Base-by-base conservation (phyloP, 2,329 filamentous ascomycete genomes). In the Bipolaris sorokiniana region DNA sequence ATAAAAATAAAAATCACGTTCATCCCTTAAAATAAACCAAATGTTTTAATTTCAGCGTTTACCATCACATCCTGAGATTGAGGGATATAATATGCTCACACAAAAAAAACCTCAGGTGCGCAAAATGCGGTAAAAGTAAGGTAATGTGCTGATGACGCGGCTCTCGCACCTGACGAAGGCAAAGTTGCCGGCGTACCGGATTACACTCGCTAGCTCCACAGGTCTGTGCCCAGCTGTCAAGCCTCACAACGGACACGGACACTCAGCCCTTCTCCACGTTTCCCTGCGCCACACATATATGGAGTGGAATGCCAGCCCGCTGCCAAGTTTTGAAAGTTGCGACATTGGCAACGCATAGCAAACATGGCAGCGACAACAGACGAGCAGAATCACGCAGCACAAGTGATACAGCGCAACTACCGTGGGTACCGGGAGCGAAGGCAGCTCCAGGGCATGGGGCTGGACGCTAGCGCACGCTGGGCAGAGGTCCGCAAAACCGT, bases 381-480 rank as follows among this genome's bases (percentile, higher is more conserved):
- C 11, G 59, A 28, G 57, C 60, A 75, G 56, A 63, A 67, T 48
- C 54, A 67, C 18, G 75, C 75, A 4, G 75, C 75, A 7, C 62
- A 70, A 62, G 41, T 73, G 59, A 77, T 77, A 36, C 75, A 77
- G 79, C 86, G 88, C 64, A 89, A 88, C 23, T 96, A 92, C 72
- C 84, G 92, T 33, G 91, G 91, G 5, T 91, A 96, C 74, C 84
- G 90, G 51, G 83, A 86, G 47, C 84, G 91, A 41, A 80, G 91
- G 46, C 88, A 91, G 73, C 80, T 95, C 66, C 76, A 84, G 38
- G 91, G 91, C 0, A 80, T 89, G 63, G 84, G 84, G 1, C 73
- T 96, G 33, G 84, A 90, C 73, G 84, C 90, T n/a, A 85, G 82
- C 28, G 87, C 87, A 28, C 81, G 90, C 66, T 93, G 90, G 89